Percentiles rank a stretch among this genome's conserved stretches.
Conservation (phyloP, 441 rosid species). For the Jatropha podagrica region DNA sequence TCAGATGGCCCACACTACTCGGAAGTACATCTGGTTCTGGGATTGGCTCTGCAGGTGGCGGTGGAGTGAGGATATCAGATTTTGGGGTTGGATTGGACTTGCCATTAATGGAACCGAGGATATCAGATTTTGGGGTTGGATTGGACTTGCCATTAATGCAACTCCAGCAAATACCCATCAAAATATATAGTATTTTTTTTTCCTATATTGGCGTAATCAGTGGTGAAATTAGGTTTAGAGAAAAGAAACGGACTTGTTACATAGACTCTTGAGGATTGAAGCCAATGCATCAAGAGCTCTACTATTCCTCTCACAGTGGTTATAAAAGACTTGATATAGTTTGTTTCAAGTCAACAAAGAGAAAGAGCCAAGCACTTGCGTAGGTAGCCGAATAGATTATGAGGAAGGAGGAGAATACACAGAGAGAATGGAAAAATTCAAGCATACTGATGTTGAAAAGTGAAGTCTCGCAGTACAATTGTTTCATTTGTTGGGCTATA, state of each 20-base stretch:
- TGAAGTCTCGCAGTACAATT: no score
- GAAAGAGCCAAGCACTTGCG: no score
- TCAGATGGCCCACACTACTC: slow-evolving; percentile 8
- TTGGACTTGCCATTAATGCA: background rate
- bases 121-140: background rate
- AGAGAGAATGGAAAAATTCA: no score
- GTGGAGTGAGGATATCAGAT: background rate
- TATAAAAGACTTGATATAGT: no score
- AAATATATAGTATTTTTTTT: background rate
- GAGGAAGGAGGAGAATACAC: no score
- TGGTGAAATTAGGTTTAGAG: background rate
- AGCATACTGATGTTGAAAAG: no score
- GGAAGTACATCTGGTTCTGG: slow-evolving; percentile 8
- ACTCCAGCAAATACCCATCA: slow-evolving; percentile 16
- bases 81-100: background rate
- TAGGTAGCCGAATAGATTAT: no score
- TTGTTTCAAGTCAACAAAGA: no score
- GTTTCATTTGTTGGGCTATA: no score
- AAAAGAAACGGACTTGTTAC: background rate
- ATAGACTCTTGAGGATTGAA: background rate
- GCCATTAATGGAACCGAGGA: no score
- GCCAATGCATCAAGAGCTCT: background rate
- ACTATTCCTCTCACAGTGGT: no score
- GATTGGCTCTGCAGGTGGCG: background rate
- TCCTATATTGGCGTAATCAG: background rate